These are phyloP conservation scores for Symbiodinium natans DNA, from an alignment of 73 alveolate genomes.

Conservation along the genomic window DNA sequence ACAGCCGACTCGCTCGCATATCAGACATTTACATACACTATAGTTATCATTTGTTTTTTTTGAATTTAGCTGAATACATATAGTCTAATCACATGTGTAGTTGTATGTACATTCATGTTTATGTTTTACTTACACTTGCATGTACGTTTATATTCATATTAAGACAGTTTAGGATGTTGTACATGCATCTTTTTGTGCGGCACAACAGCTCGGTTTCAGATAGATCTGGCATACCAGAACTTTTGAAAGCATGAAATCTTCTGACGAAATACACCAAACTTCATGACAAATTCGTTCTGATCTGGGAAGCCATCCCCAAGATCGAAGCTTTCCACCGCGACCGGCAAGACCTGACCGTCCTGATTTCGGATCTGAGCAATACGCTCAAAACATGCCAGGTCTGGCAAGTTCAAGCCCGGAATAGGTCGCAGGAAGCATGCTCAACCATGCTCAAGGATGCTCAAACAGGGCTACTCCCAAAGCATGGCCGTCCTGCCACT, in stretches of 20 bases:
- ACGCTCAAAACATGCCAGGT: background rate
- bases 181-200: too few species aligned
- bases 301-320: constrained; percentile 58
- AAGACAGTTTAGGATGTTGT: too few species aligned
- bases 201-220: too few species aligned
- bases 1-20: background rate
- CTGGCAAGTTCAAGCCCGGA: background rate
- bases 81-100: too few species aligned
- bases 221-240: too few species aligned
- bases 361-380: background rate
- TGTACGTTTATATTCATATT: too few species aligned
- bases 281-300: constrained; percentile 80
- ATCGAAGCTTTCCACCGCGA: constrained; percentile 44
- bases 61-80: too few species aligned
- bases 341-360: constrained; percentile 55
- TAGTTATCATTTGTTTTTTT: too few species aligned
- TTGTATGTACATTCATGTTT: too few species aligned
- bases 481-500: constrained; percentile 38
- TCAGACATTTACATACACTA: background rate
- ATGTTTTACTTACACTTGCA: too few species aligned
- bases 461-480: background rate
- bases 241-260: background rate
- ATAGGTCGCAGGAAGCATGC: background rate
- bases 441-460: background rate
- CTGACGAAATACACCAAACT: constrained; percentile 15